Evolutionary conservation across 306 rosid species (phyloP), one percentile per base, ranked within the genome.

Genomic region (Alnus glutinosa): DNA sequence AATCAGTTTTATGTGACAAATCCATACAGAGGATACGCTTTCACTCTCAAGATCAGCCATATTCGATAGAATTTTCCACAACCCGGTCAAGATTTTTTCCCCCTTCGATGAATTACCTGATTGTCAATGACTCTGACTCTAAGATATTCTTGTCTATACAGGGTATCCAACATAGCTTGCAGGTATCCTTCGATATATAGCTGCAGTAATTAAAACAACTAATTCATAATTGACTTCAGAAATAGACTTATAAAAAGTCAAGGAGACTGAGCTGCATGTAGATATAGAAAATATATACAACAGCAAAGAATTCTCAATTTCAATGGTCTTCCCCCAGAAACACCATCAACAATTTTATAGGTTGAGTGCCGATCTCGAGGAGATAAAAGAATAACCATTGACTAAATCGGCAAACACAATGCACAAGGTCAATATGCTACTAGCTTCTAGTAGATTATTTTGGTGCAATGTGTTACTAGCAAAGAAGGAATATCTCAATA

Each of bases 151-250:
- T 95, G 98, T 86, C 92, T 89, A 78, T 86, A 95, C 80, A 91
- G 74, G 44, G 98, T 82, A 81, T 95, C 98, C 93, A 92, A 86
- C 98, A 92, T 92, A 74, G 98, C 98, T 90, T 95, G 98, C 81
- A 95, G 87, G 87, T 95, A 95, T 77, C 98, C 98, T 92, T 95
- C 98, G 83, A 95, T 87, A 71, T 92, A 95, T 71, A 92, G 83
- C 98, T 95, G 97, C 88, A 90, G 76, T 74, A 75, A 71, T 59
- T 48, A 75, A 85, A 83, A 85, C 47, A 78, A 80, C 51, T 42
- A 80, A 74, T 89, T 44, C 84, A 75, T 70, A 37, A 74, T 55
- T 55, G 57, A 67, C 63, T 42, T 32, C 16, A 55, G 71, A 55
- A 48, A 74, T 44, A 34, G 61, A 77, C 82, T 71, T 52, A 44